phyloP scores from a whole-genome alignment of 2,329 filamentous ascomycete species.

The Hypoxylon sp. region DNA sequence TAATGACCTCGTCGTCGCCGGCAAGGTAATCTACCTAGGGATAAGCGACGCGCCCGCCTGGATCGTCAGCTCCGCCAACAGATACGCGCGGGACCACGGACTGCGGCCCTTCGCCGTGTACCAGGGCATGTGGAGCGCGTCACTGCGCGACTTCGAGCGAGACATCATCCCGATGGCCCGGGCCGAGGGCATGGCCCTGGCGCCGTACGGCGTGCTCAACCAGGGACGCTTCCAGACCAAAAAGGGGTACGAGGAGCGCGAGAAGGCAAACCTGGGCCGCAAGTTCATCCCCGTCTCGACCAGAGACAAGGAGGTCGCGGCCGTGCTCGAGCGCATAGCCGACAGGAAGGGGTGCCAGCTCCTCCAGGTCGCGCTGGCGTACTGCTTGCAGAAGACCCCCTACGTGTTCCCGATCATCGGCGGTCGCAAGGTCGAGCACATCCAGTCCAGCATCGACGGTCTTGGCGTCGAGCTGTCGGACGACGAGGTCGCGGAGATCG shows the following conservation, averaged over 20 bases:
- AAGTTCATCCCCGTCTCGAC: slow-evolving; percentile 12
- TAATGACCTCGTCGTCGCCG: slow-evolving; percentile 23
- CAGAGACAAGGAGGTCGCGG: slow-evolving; percentile 6
- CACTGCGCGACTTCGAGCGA: slow-evolving; percentile 64
- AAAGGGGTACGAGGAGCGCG: slow-evolving; percentile 12
- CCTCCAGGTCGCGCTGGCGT: slow-evolving; percentile 64
- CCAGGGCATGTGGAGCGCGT: slow-evolving; percentile 66
- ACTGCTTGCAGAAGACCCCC: slow-evolving; percentile 64
- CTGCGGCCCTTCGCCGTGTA: slow-evolving; percentile 66
- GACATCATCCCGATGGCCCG: slow-evolving; percentile 66
- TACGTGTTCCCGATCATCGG: slow-evolving; percentile 67
- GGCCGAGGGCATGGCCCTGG: slow-evolving; percentile 61
- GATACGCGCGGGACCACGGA: slow-evolving; percentile 65
- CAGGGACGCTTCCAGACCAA: slow-evolving; percentile 39
- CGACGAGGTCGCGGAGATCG: slow-evolving; percentile 64
- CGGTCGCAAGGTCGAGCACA: slow-evolving; percentile 64
- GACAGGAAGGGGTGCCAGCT: slow-evolving; percentile 38
- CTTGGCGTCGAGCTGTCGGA: slow-evolving; percentile 58
- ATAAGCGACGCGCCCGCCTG: slow-evolving; percentile 58
- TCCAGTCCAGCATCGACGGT: slow-evolving; percentile 65
- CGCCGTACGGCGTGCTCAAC: slow-evolving; percentile 57
- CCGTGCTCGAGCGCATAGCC: slow-evolving; percentile 20
- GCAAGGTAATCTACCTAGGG: slow-evolving; percentile 35
- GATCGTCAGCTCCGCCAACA: slow-evolving; percentile 55
- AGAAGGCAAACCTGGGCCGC: slow-evolving; percentile 6